Evolutionary conservation across 495 filamentous ascomycete genomes (phyloP), one percentile per base, ranked within the genome.

Genomic region (Lindgomyces ingoldianus): DNA sequence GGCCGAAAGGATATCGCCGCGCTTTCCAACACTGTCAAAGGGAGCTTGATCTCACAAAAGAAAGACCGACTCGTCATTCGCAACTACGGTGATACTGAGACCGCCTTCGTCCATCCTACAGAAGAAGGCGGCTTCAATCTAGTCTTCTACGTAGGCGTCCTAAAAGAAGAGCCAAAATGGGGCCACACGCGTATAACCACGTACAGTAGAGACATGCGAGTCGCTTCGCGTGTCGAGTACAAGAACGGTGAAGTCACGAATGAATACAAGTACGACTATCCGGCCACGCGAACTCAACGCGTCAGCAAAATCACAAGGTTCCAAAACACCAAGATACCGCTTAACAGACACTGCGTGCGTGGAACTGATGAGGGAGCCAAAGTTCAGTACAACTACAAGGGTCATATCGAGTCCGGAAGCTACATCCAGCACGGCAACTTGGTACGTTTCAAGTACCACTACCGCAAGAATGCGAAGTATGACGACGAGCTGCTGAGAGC

Each of bases 401-500:
- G 84, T 26, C 79, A 82, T 47, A 78, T 85, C 54, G 76, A 79
- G 26, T 76, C 76, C 9, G 84, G 84, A 1, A 84, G 82, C 0
- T 83, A 80, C 67, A 75, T 84, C 66, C 81, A 81, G 57, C 81
- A 81, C 62, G 79, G 75, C 18, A 84, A 84, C 57, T 71, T 83
- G 3, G 76, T 85, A 29, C 76, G 79, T 27, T 87, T 85, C 78
- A 79, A 81, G 55, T 83, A 81, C 55, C 79, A 80, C 56, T 85
- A 87, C 70, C 81, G 83, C 50, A 85, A 85, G 65, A 81, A 80
- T 55, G 78, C 81, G 10, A 78, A 73, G 33, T 83, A 79, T 53
- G 81, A 80, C 18, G 84, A 84, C 62, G 83, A 84, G 57, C 74
- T 86, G 12, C 77, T 86, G 4, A 78, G 84, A 44, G 84, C 80